Evolutionary conservation across 768 basidiomycete genomes (phyloP).

Genomic region (Kwoniella sp.): DNA sequence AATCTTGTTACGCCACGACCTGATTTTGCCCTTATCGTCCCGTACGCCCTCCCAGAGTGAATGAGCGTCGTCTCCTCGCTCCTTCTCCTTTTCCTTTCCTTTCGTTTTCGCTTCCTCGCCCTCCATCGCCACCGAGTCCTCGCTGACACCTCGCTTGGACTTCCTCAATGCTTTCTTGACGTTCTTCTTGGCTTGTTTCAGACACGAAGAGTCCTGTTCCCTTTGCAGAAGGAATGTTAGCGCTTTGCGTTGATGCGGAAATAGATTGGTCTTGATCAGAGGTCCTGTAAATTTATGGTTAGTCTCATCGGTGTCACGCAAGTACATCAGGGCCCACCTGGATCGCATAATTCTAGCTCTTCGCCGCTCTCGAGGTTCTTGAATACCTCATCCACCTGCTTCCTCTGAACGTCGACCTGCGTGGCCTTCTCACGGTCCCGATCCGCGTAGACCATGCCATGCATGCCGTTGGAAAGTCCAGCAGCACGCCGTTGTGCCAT

Average conservation of each 20-base stretch:
- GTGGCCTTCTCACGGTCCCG: conserved; percentile 53
- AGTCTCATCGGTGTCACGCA: conserved; percentile 13
- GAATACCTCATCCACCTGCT: conserved; percentile 91
- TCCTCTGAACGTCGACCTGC: conserved; percentile 83
- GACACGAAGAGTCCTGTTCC: conserved; percentile 53
- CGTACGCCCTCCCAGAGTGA: conserved; percentile 54
- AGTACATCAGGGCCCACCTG: conserved; percentile 58
- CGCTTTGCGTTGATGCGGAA: conserved; percentile 98
- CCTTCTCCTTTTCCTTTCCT: conserved; percentile 48
- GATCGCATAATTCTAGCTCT: conserved; percentile 78
- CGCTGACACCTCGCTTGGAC: conserved; percentile 16
- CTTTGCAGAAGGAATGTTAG: conserved; percentile 90
- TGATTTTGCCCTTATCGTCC: conserved; percentile 47
- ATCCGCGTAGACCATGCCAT: conserved; percentile 10
- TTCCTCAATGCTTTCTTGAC: conserved; percentile 28
- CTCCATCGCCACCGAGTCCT: conserved; percentile 22
- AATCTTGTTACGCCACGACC: conserved; percentile 72
- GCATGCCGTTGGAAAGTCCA: not conserved
- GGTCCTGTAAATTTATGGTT: conserved; percentile 38
- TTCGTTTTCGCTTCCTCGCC: conserved; percentile 51
- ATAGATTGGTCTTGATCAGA: conserved; percentile 72
- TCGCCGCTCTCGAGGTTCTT: conserved; percentile 80
- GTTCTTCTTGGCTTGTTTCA: conserved; percentile 43
- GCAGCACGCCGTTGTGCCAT: conserved; percentile 5
- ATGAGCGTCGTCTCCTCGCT: conserved; percentile 21